Percentiles rank a stretch among this genome's conserved stretches.
Evolutionary conservation across 2,329 filamentous ascomycete genomes (phyloP).

Genomic region (Juglanconis sp.): DNA sequence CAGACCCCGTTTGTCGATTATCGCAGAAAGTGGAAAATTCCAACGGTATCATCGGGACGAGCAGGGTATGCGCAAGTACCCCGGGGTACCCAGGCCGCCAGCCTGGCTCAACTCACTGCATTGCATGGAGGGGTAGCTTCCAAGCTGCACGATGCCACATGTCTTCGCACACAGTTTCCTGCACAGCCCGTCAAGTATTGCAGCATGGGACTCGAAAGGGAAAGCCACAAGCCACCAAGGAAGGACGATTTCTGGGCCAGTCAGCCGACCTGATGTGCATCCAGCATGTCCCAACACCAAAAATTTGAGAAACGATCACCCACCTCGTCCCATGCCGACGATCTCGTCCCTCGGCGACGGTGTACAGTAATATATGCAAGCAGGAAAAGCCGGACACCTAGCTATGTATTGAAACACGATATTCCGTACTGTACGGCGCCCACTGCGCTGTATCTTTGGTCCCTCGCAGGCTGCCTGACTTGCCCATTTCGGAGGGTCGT

Average conservation of each 20-base stretch:
- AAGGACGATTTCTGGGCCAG: neutral
- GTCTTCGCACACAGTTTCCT: neutral
- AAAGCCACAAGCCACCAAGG: neutral
- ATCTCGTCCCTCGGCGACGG: neutral
- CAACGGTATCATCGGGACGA: neutral
- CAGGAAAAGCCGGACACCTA: neutral
- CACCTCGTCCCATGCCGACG: neutral
- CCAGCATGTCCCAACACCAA: neutral
- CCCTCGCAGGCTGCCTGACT: slow-evolving; percentile 1
- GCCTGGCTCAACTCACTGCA: neutral
- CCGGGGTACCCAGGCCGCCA: neutral
- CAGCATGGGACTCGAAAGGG: neutral
- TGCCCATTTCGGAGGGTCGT: neutral
- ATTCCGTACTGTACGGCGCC: neutral
- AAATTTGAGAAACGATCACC: neutral
- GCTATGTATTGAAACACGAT: neutral
- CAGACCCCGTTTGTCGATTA: neutral
- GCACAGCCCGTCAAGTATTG: neutral
- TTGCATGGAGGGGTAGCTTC: slow-evolving; percentile 4
- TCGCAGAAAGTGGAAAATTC: neutral
- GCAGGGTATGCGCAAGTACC: neutral
- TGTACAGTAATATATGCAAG: neutral
- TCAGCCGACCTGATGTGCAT: too few species aligned
- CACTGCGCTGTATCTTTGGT: neutral
- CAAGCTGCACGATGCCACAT: neutral